These are phyloP conservation scores for Thelonectria olida DNA, from an alignment of 2,329 filamentous ascomycete genomes.

Conservation along the genomic window DNA sequence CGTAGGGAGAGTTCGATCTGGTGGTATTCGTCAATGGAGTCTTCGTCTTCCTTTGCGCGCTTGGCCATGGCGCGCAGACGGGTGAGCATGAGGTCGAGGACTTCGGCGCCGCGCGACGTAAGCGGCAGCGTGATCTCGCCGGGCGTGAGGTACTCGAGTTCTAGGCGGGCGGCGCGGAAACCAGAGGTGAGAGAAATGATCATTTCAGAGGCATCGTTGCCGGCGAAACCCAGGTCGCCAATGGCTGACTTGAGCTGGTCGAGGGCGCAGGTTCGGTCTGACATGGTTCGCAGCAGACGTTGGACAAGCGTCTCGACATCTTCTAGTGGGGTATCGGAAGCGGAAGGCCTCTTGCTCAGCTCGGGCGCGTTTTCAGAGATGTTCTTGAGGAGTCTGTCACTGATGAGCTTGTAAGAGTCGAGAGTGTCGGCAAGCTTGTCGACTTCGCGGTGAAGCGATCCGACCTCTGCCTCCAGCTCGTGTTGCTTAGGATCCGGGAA, in stretches of 20 bases:
- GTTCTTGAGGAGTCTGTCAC: slow-evolving; percentile 48
- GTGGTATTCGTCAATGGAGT: slow-evolving; percentile 68
- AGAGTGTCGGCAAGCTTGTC: slow-evolving; percentile 57
- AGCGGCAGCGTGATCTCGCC: slow-evolving; percentile 66
- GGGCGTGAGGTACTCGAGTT: slow-evolving; percentile 69
- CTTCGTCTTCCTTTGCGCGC: slow-evolving; percentile 58
- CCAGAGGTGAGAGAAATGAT: slow-evolving; percentile 56
- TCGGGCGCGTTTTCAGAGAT: slow-evolving; percentile 39
- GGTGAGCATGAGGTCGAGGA: slow-evolving; percentile 63
- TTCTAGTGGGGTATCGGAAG: slow-evolving; percentile 30
- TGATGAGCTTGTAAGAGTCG: slow-evolving; percentile 56
- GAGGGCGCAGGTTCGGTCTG: slow-evolving; percentile 59
- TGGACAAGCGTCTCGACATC: slow-evolving; percentile 55
- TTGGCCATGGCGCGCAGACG: slow-evolving; percentile 60
- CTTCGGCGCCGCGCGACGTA: slow-evolving; percentile 60
- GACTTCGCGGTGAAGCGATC: slow-evolving; percentile 58
- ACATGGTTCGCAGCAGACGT: slow-evolving; percentile 54
- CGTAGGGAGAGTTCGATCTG: slow-evolving; percentile 64
- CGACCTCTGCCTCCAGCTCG: slow-evolving; percentile 56
- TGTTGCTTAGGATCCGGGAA: slow-evolving; percentile 55
- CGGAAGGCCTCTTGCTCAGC: background rate
- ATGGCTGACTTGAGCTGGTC: slow-evolving; percentile 56
- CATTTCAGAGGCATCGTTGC: slow-evolving; percentile 57
- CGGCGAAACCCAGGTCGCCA: slow-evolving; percentile 59
- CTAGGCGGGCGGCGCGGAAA: slow-evolving; percentile 66